Evolutionary conservation across 73 alveolate genomes (phyloP), one percentile per base, ranked within the genome.

Genomic region (Paramecium sonneborni): DNA sequence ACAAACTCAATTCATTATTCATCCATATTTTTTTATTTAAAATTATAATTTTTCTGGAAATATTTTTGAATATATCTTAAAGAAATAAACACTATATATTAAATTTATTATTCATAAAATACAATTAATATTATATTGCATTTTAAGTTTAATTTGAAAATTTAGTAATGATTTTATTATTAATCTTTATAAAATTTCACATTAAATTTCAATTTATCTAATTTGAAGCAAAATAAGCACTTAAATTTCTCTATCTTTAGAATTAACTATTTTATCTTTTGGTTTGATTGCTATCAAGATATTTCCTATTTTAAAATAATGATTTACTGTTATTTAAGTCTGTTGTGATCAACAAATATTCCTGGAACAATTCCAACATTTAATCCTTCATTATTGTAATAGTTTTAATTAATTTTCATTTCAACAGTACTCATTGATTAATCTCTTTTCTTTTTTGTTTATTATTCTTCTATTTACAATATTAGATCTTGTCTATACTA

Each of bases 281-380:
- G 6, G 39, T 62, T 32, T 32, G 68, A 52, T 52, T 32, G 2
- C 84, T 32, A 62, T 62, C 84, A 10, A 62, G 44, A 62, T 62
- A 30, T 62, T 62, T 30, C 24, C 84, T 62, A 30, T 4, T 3
- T 62, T 12, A 62, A 23, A 62, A 26, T 62, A 1, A 12, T 62
- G 8, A 62, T 3, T 52, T 62, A 62, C 84, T 62, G 11, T 62
- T 62, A 62, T 62, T 62, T 62, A 30, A 62, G 39, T 62, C 84
- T 26, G 24, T 62, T 62, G 26, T 62, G 84, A 62, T 62, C 84
- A 26, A 62, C 84, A 62, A 30, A 62, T 30, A 62, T 30, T 32
- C 84, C 84, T 26, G 84, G 84, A 21, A 62, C 84, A 2, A 62
- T 62, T 21, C 84, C 84, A 26, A 62, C 84, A 62, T 62, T 62